phyloP scores from a whole-genome alignment of 352 stramenopile genomes.

The Plasmopara viticola region DNA sequence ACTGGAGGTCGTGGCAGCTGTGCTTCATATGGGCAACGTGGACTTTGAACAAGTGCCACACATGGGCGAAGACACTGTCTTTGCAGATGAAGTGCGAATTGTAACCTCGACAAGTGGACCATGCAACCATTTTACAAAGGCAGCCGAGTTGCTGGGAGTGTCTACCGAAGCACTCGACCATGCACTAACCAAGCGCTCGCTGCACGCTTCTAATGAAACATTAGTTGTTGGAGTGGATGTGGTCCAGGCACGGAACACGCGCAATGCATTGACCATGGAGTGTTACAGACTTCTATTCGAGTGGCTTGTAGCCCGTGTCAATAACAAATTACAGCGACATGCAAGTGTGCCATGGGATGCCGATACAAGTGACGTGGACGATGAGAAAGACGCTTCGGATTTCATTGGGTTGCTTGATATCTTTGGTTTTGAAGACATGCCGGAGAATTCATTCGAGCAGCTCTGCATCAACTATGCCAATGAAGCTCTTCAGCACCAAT shows the following conservation, averaged over 20 bases:
- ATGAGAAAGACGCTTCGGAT: slow-evolving; percentile 20
- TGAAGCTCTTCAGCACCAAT: slow-evolving; percentile 83
- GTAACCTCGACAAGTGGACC: slow-evolving; percentile 7
- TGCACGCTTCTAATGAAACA: slow-evolving; percentile 68
- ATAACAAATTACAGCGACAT: slow-evolving; percentile 68
- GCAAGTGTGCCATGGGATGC: slow-evolving; percentile 5
- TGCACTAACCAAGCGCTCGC: slow-evolving; percentile 53
- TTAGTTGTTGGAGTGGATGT: slow-evolving; percentile 64
- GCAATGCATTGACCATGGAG: slow-evolving; percentile 89
- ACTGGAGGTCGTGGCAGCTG: slow-evolving; percentile 65
- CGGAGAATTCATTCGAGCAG: slow-evolving; percentile 82
- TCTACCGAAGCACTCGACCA: slow-evolving; percentile 42
- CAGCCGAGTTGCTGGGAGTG: slow-evolving; percentile 56
- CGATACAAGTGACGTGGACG: slow-evolving; percentile 12
- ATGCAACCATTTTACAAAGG: slow-evolving; percentile 39
- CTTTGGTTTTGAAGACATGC: slow-evolving; percentile 87
- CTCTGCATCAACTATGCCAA: slow-evolving; percentile 91
- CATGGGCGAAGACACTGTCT: slow-evolving; percentile 23
- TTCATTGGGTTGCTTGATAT: slow-evolving; percentile 86
- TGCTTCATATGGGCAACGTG: slow-evolving; percentile 87
- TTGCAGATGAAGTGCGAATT: slow-evolving; percentile 24
- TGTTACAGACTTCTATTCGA: slow-evolving; percentile 90
- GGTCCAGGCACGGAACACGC: slow-evolving; percentile 60
- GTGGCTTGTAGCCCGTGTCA: slow-evolving; percentile 91
- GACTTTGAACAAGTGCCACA: slow-evolving; percentile 44